Conservation (phyloP, 192 early-diverging fungal genomes). For the Backusella parvicylindrica region DNA sequence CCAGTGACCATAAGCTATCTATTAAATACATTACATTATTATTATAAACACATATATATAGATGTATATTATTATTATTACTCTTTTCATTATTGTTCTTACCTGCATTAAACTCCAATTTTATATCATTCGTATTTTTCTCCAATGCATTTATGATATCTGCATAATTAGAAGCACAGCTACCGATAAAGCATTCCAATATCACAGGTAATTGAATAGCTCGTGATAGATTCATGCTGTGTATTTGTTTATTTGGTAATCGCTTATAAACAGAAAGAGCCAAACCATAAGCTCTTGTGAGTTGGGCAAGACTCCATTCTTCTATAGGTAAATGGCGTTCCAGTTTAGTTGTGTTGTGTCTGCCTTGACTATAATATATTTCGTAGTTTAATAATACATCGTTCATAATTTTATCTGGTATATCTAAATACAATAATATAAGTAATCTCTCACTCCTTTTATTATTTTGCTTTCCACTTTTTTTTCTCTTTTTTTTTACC, state of each 20-base stretch:
- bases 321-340: neutral
- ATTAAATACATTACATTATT: neutral
- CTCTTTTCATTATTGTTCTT: neutral
- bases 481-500: neutral
- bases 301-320: constrained; percentile 16
- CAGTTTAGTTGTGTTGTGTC: neutral
- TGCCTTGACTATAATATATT: neutral
- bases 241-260: constrained; percentile 17
- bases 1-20: constrained; percentile 28
- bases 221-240: constrained; percentile 24
- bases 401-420: constrained; percentile 10
- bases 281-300: constrained; percentile 16
- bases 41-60: neutral
- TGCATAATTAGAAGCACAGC: constrained; percentile 20
- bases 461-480: neutral
- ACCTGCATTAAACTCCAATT: constrained; percentile 22
- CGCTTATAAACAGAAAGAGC: constrained; percentile 5
- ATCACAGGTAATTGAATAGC: constrained; percentile 34
- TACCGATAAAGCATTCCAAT: constrained; percentile 34
- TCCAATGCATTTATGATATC: neutral
- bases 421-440: constrained; percentile 7
- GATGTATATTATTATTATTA: neutral
- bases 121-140: neutral
- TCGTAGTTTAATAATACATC: constrained; percentile 12
- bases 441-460: neutral